phyloP scores from a whole-genome alignment of 768 basidiomycete species.

The Mycena rosella region DNA sequence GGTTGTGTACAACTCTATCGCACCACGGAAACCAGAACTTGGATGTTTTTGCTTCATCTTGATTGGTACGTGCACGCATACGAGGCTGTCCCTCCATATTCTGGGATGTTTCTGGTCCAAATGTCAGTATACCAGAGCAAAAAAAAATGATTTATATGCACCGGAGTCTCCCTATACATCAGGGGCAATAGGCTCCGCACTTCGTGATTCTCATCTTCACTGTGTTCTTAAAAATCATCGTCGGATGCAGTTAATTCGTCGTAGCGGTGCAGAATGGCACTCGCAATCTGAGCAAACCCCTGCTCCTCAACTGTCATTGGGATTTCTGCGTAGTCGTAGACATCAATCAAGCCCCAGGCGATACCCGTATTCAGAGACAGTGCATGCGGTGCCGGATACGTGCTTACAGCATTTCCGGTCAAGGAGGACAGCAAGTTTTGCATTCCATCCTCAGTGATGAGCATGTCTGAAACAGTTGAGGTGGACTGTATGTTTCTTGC shows the following conservation, averaged over 20 bases:
- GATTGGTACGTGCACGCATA: not conserved
- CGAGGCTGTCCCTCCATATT: not conserved
- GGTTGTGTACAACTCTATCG: not conserved
- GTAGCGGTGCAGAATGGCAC: not conserved
- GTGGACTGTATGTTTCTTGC: too few relatives aligned
- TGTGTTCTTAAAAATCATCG: not conserved
- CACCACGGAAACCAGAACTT: slow-evolving; percentile 2
- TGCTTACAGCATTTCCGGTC: not conserved
- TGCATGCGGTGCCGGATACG: not conserved
- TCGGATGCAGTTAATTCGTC: not conserved
- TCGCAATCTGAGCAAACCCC: not conserved
- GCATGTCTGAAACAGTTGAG: too few relatives aligned
- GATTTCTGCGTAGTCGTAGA: not conserved
- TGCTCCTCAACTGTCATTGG: not conserved
- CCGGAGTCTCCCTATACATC: not conserved
- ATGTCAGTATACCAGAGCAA: too few relatives aligned
- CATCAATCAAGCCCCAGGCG: slow-evolving; percentile 2
- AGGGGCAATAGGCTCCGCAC: not conserved
- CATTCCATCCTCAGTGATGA: not conserved
- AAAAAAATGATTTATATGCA: not conserved
- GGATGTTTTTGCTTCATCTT: not conserved
- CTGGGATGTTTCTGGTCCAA: not conserved
- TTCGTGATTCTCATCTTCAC: not conserved
- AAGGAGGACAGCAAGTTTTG: not conserved
- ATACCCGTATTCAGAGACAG: not conserved